A percentile compares a stretch with the other conserved stretches of the same genome.
Conservation (phyloP, 768 basidiomycete species). For the Gelatoporia subvermispora region DNA sequence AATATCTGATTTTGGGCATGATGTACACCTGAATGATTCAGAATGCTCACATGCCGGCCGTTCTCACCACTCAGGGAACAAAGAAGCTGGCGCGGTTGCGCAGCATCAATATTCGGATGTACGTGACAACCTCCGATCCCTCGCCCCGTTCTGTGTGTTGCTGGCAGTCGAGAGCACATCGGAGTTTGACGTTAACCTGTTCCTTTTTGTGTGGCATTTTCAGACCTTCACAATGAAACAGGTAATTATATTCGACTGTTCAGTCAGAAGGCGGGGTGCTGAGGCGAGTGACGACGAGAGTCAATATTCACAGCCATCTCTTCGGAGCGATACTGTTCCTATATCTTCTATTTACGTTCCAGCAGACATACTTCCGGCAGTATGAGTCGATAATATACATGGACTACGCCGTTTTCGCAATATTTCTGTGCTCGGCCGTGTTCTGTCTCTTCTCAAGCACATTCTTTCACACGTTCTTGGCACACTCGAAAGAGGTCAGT, state of each 20-base stretch:
- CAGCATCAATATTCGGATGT: constrained; percentile 65
- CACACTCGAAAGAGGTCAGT: constrained; percentile 68
- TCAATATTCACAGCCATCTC: constrained; percentile 85
- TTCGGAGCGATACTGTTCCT: constrained; percentile 62
- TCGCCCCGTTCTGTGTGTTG: neutral
- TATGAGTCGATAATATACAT: constrained; percentile 54
- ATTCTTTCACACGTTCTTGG: constrained; percentile 65
- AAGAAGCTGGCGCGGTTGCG: constrained; percentile 52
- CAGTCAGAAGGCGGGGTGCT: neutral
- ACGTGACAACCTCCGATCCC: constrained; percentile 25
- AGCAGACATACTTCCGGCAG: constrained; percentile 42
- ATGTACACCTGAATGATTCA: neutral
- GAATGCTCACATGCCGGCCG: neutral
- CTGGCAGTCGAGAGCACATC: neutral
- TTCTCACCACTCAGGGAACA: constrained; percentile 1
- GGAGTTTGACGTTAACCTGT: neutral
- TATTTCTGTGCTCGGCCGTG: constrained; percentile 70
- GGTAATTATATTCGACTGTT: constrained; percentile 32
- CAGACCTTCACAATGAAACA: constrained; percentile 79
- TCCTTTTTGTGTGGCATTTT: neutral
- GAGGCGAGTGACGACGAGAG: constrained; percentile 31
- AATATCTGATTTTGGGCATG: neutral
- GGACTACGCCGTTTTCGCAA: constrained; percentile 53
- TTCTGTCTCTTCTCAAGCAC: constrained; percentile 70
- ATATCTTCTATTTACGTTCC: constrained; percentile 50